A percentile compares a stretch with the other conserved stretches of the same genome.
phyloP scores from a whole-genome alignment of 257 asterid genomes.

The Leonotis leonurus region DNA sequence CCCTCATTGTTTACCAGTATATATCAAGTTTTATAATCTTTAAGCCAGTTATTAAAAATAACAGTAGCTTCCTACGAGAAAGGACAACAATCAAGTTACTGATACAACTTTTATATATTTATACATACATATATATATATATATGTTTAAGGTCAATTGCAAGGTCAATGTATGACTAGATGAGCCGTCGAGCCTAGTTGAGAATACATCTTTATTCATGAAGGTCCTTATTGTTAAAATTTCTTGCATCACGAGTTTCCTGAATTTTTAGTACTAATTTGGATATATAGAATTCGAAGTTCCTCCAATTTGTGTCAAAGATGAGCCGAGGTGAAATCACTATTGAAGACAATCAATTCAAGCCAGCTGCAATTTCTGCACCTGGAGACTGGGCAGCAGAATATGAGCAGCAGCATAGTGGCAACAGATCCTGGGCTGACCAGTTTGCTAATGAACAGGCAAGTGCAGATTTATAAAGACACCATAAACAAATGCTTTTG shows the following conservation, averaged over 20 bases:
- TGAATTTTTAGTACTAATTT: slow-evolving; percentile 9
- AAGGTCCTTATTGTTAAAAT: slow-evolving; percentile 7
- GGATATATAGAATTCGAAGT: slow-evolving; percentile 71
- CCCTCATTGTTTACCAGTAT: neutral
- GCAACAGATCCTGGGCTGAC: slow-evolving; percentile 86
- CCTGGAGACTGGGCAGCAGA: slow-evolving; percentile 95
- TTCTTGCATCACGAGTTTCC: slow-evolving; percentile 5
- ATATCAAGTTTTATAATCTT: neutral
- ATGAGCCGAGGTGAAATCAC: slow-evolving; percentile 98
- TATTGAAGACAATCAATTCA: slow-evolving; percentile 85
- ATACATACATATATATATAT: no score
- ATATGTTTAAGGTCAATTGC: no score
- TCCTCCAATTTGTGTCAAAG: slow-evolving; percentile 94
- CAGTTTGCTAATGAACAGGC: slow-evolving; percentile 86
- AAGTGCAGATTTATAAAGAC: slow-evolving; percentile 25
- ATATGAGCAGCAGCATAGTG: slow-evolving; percentile 68
- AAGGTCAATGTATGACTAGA: neutral
- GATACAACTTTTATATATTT: neutral
- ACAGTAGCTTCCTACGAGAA: neutral
- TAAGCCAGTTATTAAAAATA: neutral
- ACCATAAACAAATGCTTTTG: neutral
- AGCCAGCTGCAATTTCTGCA: slow-evolving; percentile 53
- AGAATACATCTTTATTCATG: slow-evolving; percentile 1
- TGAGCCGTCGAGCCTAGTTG: slow-evolving; percentile 10
- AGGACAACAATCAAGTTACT: neutral